Conservation (phyloP, 2,329 filamentous ascomycete species). For the Claviceps africana region DNA sequence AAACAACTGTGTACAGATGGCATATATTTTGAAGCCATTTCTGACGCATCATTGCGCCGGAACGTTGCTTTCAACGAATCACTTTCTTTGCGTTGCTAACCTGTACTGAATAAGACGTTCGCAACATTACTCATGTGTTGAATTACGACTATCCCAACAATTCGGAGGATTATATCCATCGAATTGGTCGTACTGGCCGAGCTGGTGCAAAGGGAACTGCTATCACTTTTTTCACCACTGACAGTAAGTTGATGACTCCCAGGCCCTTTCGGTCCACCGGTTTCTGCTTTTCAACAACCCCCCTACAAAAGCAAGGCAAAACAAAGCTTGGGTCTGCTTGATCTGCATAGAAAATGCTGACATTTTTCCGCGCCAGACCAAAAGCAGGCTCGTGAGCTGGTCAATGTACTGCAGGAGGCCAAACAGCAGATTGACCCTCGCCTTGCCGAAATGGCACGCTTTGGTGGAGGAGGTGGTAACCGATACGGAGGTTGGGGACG, state of each 20-base stretch:
- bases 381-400: slow-evolving; percentile 93
- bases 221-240: slow-evolving; percentile 97
- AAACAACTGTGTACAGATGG: slow-evolving; percentile 26
- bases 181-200: slow-evolving; percentile 90
- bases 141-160: slow-evolving; percentile 99
- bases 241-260: slow-evolving; percentile 61
- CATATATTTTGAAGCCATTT: slow-evolving; percentile 31
- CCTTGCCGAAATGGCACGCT: slow-evolving; percentile 90
- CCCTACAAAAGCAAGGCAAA: too few species aligned
- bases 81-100: slow-evolving; percentile 61
- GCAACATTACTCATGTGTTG: slow-evolving; percentile 99
- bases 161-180: slow-evolving; percentile 95
- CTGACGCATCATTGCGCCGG: slow-evolving; percentile 37
- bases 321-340: too few species aligned
- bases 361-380: slow-evolving; percentile 47
- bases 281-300: too few species aligned
- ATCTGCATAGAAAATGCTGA: too few species aligned
- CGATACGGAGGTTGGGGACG: slow-evolving; percentile 60
- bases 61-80: slow-evolving; percentile 41
- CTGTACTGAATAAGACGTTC: slow-evolving; percentile 69
- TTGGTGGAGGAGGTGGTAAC: slow-evolving; percentile 67
- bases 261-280: too few species aligned
- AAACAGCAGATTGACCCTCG: slow-evolving; percentile 97
- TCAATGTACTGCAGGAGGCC: slow-evolving; percentile 82
- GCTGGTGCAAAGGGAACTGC: slow-evolving; percentile 90